Conservation (phyloP, 2,329 filamentous ascomycete genomes). For the Epichloe festucae region DNA sequence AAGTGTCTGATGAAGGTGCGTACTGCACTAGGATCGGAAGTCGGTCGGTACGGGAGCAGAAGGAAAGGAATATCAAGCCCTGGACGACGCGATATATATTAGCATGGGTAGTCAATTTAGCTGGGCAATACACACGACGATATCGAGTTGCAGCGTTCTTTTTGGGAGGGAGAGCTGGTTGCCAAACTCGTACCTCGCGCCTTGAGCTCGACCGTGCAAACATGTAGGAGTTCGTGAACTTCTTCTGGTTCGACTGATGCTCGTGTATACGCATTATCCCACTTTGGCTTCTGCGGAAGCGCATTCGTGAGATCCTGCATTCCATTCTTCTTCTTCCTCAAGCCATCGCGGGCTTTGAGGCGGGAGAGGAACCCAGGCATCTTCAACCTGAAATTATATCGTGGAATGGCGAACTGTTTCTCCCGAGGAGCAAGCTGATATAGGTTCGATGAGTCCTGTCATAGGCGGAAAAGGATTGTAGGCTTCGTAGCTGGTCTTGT, state of each 20-base stretch:
- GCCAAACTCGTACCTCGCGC: constrained; percentile 59
- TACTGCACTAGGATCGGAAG: constrained; percentile 81
- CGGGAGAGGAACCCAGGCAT: constrained; percentile 50
- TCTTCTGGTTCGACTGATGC: constrained; percentile 77
- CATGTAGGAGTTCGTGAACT: constrained; percentile 72
- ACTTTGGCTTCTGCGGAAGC: constrained; percentile 57
- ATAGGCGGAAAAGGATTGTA: background rate
- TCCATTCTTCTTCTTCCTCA: constrained; percentile 54
- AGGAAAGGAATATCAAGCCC: constrained; percentile 86
- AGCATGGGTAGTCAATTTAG: background rate
- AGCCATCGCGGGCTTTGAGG: constrained; percentile 64
- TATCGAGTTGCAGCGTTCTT: background rate
- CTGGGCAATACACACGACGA: background rate
- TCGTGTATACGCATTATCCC: constrained; percentile 80
- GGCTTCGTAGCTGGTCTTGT: background rate
- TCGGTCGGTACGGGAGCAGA: constrained; percentile 84
- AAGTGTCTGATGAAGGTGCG: constrained; percentile 88
- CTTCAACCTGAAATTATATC: constrained; percentile 10
- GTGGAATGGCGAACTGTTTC: background rate
- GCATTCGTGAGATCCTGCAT: constrained; percentile 36
- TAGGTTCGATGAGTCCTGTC: background rate
- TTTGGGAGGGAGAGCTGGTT: background rate
- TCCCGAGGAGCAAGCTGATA: background rate
- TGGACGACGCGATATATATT: constrained; percentile 21
- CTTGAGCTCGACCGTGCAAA: constrained; percentile 86